phyloP scores from a whole-genome alignment of 176 grass and related monocot genomes.

The Musa schizocarpa region DNA sequence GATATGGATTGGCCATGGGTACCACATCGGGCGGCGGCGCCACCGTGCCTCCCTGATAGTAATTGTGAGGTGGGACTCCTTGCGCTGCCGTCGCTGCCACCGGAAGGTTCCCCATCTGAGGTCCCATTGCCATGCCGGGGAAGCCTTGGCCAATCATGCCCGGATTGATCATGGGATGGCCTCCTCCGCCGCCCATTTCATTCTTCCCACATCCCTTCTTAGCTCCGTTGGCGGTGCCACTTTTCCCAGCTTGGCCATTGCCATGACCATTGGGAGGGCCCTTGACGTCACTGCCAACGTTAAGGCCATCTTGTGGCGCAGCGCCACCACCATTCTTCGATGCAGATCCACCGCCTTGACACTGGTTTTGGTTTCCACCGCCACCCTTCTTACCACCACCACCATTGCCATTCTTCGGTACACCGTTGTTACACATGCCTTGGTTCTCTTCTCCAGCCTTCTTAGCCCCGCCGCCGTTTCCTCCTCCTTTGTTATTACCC shows the following conservation, averaged over 20 bases:
- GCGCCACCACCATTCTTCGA: constrained; percentile 22
- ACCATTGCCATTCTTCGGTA: constrained; percentile 27
- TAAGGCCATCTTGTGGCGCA: constrained; percentile 14
- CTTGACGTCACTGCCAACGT: background rate
- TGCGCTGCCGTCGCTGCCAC: constrained; percentile 18
- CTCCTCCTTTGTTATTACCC: constrained; percentile 36
- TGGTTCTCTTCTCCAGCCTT: constrained; percentile 36
- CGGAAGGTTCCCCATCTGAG: constrained; percentile 18
- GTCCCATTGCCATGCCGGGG: constrained; percentile 31
- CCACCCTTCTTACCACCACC: constrained; percentile 37
- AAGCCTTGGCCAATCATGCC: constrained; percentile 43
- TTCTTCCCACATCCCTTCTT: constrained; percentile 22
- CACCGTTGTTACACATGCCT: constrained; percentile 22
- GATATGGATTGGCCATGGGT: background rate
- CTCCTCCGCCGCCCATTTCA: constrained; percentile 27
- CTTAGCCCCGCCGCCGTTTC: constrained; percentile 32
- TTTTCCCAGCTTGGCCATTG: constrained; percentile 9
- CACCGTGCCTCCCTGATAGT: constrained; percentile 28
- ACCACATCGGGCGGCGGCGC: background rate
- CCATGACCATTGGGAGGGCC: background rate
- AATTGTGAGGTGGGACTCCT: constrained; percentile 24
- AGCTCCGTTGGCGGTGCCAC: constrained; percentile 8
- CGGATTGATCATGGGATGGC: constrained; percentile 22
- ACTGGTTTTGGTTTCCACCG: constrained; percentile 30
- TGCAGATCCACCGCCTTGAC: constrained; percentile 28